Evolutionary conservation across 2,329 filamentous ascomycete genomes (phyloP).

Genomic region (Trichoderma sp.): DNA sequence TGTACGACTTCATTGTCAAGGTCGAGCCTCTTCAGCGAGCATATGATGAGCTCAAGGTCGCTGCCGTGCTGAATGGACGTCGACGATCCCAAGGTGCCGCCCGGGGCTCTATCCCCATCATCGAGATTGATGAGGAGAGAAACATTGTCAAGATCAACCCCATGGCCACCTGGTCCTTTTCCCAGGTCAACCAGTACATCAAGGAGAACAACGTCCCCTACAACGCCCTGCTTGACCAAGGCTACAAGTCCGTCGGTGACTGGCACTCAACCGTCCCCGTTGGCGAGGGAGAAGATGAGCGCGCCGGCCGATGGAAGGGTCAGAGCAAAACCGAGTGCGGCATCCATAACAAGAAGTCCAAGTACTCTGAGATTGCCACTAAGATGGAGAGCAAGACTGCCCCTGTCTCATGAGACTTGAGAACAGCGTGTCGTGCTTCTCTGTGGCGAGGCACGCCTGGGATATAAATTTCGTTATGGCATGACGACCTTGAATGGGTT

Average conservation of each 20-base stretch:
- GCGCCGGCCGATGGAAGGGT: conserved; percentile 95
- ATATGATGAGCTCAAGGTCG: conserved; percentile 83
- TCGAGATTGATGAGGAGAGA: conserved; percentile 86
- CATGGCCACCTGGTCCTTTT: conserved; percentile 90
- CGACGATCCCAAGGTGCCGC: conserved; percentile 91
- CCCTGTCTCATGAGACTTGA: conserved; percentile 34
- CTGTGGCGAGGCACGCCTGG: not conserved
- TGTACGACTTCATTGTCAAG: conserved; percentile 97
- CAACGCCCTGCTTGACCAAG: conserved; percentile 85
- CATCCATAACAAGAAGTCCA: conserved; percentile 96
- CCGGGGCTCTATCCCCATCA: conserved; percentile 84
- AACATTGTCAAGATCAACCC: conserved; percentile 98
- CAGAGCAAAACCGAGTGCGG: conserved; percentile 96
- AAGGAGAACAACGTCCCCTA: conserved; percentile 86
- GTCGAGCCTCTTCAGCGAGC: conserved; percentile 94
- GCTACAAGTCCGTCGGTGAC: conserved; percentile 98
- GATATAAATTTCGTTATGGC: conserved; percentile 11
- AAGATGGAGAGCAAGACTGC: conserved; percentile 66
- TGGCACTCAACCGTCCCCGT: conserved; percentile 97
- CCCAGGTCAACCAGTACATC: conserved; percentile 87
- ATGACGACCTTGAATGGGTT: conserved; percentile 18
- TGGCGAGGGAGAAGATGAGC: conserved; percentile 89
- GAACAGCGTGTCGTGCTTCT: not conserved
- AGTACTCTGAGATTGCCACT: conserved; percentile 83
- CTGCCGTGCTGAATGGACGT: conserved; percentile 89